phyloP scores from a whole-genome alignment of 2,329 filamentous ascomycete species.

The Diplocarpon rosae region DNA sequence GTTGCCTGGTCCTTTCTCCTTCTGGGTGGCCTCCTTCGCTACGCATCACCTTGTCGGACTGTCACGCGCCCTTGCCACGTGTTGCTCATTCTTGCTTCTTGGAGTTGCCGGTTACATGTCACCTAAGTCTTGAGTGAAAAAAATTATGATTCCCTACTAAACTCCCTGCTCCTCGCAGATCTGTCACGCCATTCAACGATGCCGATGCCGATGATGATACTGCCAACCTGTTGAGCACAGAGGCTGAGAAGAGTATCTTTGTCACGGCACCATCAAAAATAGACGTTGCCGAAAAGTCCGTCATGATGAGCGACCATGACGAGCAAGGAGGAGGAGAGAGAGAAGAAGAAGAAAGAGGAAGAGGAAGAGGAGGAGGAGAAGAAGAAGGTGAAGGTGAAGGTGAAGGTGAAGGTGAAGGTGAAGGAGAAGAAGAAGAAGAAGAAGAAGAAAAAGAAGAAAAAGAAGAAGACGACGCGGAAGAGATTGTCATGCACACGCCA shows the following conservation, averaged over 20 bases:
- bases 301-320: slow-evolving; percentile 15
- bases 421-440: no score
- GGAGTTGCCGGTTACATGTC: slow-evolving; percentile 8
- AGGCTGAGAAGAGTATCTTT: slow-evolving; percentile 18
- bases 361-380: no score
- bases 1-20: background rate
- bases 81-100: slow-evolving; percentile 14
- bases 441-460: no score
- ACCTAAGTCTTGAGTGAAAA: slow-evolving; percentile 17
- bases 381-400: no score
- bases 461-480: slow-evolving; percentile 26
- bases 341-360: no score
- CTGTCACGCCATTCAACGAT: slow-evolving; percentile 14
- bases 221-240: slow-evolving; percentile 9
- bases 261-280: slow-evolving; percentile 12
- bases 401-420: no score
- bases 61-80: slow-evolving; percentile 14
- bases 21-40: background rate
- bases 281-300: slow-evolving; percentile 13
- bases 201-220: slow-evolving; percentile 2
- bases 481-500: slow-evolving; percentile 28
- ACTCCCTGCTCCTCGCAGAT: slow-evolving; percentile 8
- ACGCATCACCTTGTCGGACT: background rate
- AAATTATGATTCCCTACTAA: slow-evolving; percentile 14
- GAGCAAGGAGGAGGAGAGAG: no score